Conservation (phyloP, 169 alveolate genomes). For the Neospora caninum region DNA sequence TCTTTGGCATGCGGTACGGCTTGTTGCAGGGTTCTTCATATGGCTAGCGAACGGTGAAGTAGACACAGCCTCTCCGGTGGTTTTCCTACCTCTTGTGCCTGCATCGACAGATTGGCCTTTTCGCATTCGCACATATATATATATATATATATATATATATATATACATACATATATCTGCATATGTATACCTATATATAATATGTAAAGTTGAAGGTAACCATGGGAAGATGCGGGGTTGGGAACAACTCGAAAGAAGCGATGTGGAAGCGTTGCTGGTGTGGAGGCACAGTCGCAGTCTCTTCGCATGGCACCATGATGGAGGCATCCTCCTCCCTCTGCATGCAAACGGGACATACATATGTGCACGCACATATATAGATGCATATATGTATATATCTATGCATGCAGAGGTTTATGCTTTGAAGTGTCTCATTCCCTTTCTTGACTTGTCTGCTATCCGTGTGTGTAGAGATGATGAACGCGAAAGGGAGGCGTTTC, state of each 20-base stretch:
- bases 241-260: no score
- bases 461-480: constrained; percentile 7
- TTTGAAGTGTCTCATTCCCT: background rate
- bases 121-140: background rate
- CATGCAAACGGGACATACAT: no score
- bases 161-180: background rate
- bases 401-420: no score
- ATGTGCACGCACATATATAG: no score
- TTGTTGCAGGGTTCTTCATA: background rate
- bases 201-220: background rate
- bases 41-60: background rate
- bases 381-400: no score
- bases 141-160: background rate
- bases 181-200: background rate
- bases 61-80: background rate
- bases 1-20: constrained; percentile 34
- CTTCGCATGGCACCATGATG: no score
- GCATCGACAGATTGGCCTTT: background rate
- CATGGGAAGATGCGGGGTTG: no score
- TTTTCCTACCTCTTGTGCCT: no score
- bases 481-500: constrained; percentile 17
- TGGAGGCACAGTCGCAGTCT: no score
- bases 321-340: no score
- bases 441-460: background rate
- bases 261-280: no score